Evolutionary conservation across 2,329 filamentous ascomycete genomes (phyloP), one percentile per base, ranked within the genome.

Genomic region (Fusarium palustre): DNA sequence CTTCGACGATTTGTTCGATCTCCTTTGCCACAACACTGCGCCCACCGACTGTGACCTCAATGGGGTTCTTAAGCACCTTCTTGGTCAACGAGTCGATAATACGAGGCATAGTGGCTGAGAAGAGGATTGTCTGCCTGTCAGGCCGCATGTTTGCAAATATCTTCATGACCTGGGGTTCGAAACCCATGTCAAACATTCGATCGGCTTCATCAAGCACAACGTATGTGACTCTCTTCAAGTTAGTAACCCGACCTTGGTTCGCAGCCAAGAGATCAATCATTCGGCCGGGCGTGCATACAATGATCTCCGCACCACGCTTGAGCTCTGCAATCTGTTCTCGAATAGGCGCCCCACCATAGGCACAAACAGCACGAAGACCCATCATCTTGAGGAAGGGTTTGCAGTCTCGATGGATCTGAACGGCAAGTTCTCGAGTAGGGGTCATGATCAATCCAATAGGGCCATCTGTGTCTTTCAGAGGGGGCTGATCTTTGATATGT

Each of bases 111-210:
- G 96, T 99, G 6, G 96, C 96, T 0, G 96, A 98, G 79, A 98
- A 99, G 25, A 98, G 86, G 53, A 98, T 94, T 1, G 94, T 97
- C 78, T 99, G 96, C 52, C 92, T 90, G 77, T 97, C 92, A 1
- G 96, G 94, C 48, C 96, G 91, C 78, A 97, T 92, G 75, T 96
- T 97, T 70, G 90, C 89, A 77, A 98, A 90, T 61, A 99, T 96
- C 80, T 97, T 97, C 89, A 96, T 96, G 55, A 99, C 94, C 79
- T 99, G 96, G 3, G 96, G 95, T 80, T 97, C 95, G 76, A 99
- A 99, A 16, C 96, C 96, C 96, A 99, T 98, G 79, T 99, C 96
- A 77, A 98, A 97, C 96, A 99, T 98, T 66, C 96, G 91, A 80
- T 99, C 96, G 48, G 96, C 96, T 81, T 99, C 96, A 77, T 99